phyloP scores from a whole-genome alignment of 805 yeast genomes.

The Pichia occidentalis region DNA sequence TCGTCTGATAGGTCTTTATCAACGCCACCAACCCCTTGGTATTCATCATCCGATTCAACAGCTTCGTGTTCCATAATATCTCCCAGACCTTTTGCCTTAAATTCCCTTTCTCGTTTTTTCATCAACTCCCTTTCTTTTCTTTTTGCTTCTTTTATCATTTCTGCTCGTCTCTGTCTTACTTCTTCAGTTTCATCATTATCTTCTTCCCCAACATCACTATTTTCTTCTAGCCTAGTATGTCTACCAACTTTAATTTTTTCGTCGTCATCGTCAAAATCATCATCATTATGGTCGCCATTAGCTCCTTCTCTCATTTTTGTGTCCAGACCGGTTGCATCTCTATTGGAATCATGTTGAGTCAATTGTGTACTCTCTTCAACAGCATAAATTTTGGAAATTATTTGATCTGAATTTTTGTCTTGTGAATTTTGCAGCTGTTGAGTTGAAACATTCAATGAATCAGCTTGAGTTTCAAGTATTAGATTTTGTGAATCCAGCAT shows the following conservation, averaged over 20 bases:
- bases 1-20: constrained; percentile 55
- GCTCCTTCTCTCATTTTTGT: constrained; percentile 6
- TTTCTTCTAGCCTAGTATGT: constrained; percentile 3
- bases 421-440: constrained; percentile 4
- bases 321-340: not conserved
- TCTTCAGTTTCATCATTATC: constrained; percentile 35
- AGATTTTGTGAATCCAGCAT: constrained; percentile 27
- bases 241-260: constrained; percentile 17
- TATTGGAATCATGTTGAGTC: not conserved
- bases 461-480: constrained; percentile 28
- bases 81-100: constrained; percentile 52
- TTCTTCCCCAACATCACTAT: constrained; percentile 16
- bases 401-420: too few relatives aligned
- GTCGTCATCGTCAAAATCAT: constrained; percentile 18
- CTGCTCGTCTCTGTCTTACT: constrained; percentile 26
- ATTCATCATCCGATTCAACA: constrained; percentile 84
- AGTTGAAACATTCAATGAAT: constrained; percentile 7
- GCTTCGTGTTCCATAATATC: constrained; percentile 75
- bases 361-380: constrained; percentile 5
- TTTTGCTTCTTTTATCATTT: constrained; percentile 21
- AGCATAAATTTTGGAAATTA: not conserved
- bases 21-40: constrained; percentile 72
- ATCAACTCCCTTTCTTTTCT: constrained; percentile 20
- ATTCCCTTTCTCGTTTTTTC: constrained; percentile 37
- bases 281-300: constrained; percentile 15